Evolutionary conservation across 2,329 filamentous ascomycete species (phyloP), one percentile per base, ranked within the genome.

Genomic region (Talaromyces sp.): DNA sequence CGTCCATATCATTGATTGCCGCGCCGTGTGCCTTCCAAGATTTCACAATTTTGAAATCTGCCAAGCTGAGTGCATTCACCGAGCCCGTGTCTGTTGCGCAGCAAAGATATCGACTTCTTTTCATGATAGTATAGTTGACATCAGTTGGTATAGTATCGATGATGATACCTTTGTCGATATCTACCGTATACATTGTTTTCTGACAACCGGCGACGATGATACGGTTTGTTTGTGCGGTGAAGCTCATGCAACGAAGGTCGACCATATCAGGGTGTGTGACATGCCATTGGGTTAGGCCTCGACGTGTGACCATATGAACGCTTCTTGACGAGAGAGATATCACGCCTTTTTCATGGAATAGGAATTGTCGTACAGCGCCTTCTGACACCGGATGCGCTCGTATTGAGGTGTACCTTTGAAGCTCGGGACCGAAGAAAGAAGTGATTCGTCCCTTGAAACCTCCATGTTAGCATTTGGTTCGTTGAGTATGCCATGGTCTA

Each of bases 1-100:
- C 92, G 80, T 99, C 95, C 91, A 99, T 97, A 76, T 98, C 94
- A 76, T 92, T 97, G 75, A 99, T 91, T 60, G 89, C 87, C 9
- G 92, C 91, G 1, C 90, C 89, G 74, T 99, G 95, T 0, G 94
- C 93, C 74, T 92, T 92, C 91, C 95, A 99, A 11, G 87, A 87
- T 75, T 94, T 96, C 70, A 95, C 83, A 5, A 97, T 85, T 49
- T 87, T 85, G 73, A 96, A 91, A 64, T 85, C 91, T 63, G 87
- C 82, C 1, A 93, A 87, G 73, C 97, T 94, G 24, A 99, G 83
- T 35, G 97, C 89, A 77, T 98, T 89, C 57, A 99, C 90, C 19
- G 87, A 86, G 50, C 95, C 95, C 52, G 83, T 89, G 68, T 89
- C 87, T 0, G 93, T 96, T 9, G 94, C 95, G 14, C 93, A 94